Percentiles rank a stretch among this genome's conserved stretches.
These are phyloP conservation scores for Pyrus pyrifolia DNA, from an alignment of 306 rosid species.

Conservation along the genomic window DNA sequence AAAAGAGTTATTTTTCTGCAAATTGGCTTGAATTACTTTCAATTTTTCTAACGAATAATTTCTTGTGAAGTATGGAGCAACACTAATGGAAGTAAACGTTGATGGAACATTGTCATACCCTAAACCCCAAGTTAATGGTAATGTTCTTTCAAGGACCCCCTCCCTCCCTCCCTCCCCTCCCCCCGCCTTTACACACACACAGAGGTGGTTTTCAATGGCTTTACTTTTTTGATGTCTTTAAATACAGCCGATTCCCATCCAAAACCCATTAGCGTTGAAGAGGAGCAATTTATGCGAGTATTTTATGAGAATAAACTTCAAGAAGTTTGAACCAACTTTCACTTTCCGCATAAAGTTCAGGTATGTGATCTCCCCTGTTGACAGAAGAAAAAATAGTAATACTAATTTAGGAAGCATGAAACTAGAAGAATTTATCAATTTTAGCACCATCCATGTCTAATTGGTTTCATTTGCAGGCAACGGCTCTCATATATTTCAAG, in stretches of 20 bases:
- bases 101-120: conserved; percentile 75
- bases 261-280: conserved; percentile 61
- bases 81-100: conserved; percentile 68
- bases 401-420: not conserved
- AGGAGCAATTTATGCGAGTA: conserved; percentile 49
- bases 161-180: too few relatives aligned
- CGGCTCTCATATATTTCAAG: conserved; percentile 90
- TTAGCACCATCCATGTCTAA: conserved; percentile 7
- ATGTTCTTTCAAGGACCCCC: conserved; percentile 5
- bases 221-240: conserved; percentile 5
- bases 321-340: conserved; percentile 78
- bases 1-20: not conserved
- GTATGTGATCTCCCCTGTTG: conserved; percentile 26
- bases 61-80: conserved; percentile 55
- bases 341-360: conserved; percentile 93
- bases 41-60: conserved; percentile 1
- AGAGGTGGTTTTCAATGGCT: not conserved
- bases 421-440: not conserved
- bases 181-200: not conserved
- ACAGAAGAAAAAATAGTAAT: conserved; percentile 2
- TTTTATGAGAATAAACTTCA: conserved; percentile 52
- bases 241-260: conserved; percentile 64
- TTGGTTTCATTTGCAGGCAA: conserved; percentile 59
- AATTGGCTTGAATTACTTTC: not conserved
- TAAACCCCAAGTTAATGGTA: conserved; percentile 54